Conservation (phyloP, 345 rosid genomes). For the Hibiscus mutabilis region DNA sequence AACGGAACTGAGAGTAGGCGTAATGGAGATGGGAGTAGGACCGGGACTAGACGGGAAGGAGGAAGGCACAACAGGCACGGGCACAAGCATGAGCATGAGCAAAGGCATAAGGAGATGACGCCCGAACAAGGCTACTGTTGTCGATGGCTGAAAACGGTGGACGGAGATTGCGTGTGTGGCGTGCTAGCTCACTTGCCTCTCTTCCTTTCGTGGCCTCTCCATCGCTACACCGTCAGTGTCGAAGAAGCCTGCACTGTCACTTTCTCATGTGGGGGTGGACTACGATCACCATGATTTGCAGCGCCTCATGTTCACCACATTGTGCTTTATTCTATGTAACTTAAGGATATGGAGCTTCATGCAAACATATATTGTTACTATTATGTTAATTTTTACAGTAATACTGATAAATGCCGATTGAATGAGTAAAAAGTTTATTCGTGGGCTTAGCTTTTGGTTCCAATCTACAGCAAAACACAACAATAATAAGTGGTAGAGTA, state of each 20-base stretch:
- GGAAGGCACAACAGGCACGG: conserved; percentile 1
- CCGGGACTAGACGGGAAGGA: not conserved
- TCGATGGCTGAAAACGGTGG: conserved; percentile 61
- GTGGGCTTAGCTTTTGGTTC: not conserved
- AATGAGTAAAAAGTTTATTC: not conserved
- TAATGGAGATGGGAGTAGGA: conserved; percentile 2
- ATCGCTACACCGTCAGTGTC: conserved; percentile 47
- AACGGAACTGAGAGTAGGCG: not conserved
- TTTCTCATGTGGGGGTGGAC: conserved; percentile 45
- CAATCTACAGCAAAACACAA: not conserved
- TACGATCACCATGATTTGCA: conserved; percentile 12
- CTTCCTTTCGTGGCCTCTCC: conserved; percentile 59
- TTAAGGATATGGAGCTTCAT: not conserved
- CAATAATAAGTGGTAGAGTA: not conserved
- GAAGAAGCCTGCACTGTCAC: conserved; percentile 47
- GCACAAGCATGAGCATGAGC: conserved; percentile 12
- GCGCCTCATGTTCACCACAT: not conserved
- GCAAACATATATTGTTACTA: not conserved
- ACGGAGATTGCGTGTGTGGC: conserved; percentile 67
- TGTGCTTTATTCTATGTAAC: not conserved
- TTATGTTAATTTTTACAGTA: not conserved
- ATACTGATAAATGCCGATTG: not conserved
- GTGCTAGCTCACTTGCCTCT: conserved; percentile 61
- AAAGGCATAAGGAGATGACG: conserved; percentile 12
- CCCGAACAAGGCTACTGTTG: conserved; percentile 50